These are phyloP conservation scores for Oryza brachyantha DNA, from an alignment of 176 grass and related monocot genomes.

Conservation along the genomic window DNA sequence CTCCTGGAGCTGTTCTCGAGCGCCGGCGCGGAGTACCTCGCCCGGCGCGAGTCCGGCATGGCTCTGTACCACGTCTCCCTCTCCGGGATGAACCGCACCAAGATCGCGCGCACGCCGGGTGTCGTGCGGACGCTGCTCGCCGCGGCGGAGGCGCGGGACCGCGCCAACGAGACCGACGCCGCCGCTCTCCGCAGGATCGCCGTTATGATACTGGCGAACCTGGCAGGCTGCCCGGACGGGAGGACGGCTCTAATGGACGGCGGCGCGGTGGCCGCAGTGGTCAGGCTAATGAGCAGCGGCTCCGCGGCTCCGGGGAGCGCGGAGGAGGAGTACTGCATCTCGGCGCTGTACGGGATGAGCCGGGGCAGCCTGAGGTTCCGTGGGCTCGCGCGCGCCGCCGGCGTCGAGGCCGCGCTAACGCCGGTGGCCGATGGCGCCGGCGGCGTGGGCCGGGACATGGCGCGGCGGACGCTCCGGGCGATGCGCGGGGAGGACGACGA, in stretches of 20 bases:
- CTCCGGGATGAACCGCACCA: conserved; percentile 63
- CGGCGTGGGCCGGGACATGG: conserved; percentile 59
- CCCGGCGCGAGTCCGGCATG: conserved; percentile 78
- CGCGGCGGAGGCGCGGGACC: conserved; percentile 27
- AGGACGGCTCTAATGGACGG: conserved; percentile 72
- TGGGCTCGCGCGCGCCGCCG: conserved; percentile 58
- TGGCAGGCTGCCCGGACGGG: conserved; percentile 59
- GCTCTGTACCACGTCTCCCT: conserved; percentile 88
- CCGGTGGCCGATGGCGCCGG: conserved; percentile 43
- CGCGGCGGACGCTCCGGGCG: conserved; percentile 53
- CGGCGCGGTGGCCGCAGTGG: conserved; percentile 53
- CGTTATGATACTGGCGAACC: conserved; percentile 71
- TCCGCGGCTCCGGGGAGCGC: conserved; percentile 17
- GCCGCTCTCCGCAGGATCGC: conserved; percentile 50
- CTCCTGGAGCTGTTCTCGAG: conserved; percentile 63
- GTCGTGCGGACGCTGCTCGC: conserved; percentile 60
- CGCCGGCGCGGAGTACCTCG: conserved; percentile 26
- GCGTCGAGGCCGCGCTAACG: conserved; percentile 52
- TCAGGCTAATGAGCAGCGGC: conserved; percentile 40
- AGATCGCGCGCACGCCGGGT: conserved; percentile 63
- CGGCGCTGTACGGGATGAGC: conserved; percentile 66
- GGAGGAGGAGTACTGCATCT: conserved; percentile 73
- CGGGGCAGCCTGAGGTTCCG: conserved; percentile 75
- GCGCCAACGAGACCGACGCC: conserved; percentile 25
- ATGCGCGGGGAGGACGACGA: conserved; percentile 67